Percentiles rank a stretch among this genome's conserved stretches.
Evolutionary conservation across 345 rosid species (phyloP).

Genomic region (Pistacia vera): DNA sequence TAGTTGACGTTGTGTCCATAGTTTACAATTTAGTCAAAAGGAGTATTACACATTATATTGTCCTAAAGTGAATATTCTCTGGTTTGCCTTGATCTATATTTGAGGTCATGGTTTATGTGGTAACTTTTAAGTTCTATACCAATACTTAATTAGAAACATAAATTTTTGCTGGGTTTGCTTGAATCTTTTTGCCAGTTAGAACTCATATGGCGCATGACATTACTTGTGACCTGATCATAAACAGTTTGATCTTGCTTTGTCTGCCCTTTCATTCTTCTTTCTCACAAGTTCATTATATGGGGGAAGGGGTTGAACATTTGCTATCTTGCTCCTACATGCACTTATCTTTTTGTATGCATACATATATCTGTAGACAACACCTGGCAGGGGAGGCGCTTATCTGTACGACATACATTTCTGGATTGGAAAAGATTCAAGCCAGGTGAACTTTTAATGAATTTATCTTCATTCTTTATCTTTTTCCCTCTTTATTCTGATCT

Average conservation of each 20-base stretch:
- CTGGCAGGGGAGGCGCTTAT: slow-evolving; percentile 85
- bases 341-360: slow-evolving; percentile 18
- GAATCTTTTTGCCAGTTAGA: background rate
- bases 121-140: background rate
- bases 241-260: no score
- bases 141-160: background rate
- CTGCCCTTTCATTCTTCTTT: background rate
- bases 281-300: slow-evolving; percentile 18
- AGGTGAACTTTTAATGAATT: slow-evolving; percentile 48
- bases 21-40: background rate
- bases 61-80: background rate
- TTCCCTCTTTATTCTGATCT: background rate
- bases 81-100: background rate
- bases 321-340: background rate
- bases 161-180: background rate
- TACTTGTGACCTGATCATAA: background rate
- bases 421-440: slow-evolving; percentile 97
- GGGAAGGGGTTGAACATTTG: background rate
- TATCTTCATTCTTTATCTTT: background rate
- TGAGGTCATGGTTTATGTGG: background rate
- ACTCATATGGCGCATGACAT: background rate
- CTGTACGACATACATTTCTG: slow-evolving; percentile 91
- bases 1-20: background rate
- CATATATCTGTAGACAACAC: slow-evolving; percentile 60
- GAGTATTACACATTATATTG: no score